A percentile compares a stretch with the other conserved stretches of the same genome.
These are phyloP conservation scores for Marsdenia floribunda DNA, from an alignment of 257 asterid genomes.

Conservation along the genomic window DNA sequence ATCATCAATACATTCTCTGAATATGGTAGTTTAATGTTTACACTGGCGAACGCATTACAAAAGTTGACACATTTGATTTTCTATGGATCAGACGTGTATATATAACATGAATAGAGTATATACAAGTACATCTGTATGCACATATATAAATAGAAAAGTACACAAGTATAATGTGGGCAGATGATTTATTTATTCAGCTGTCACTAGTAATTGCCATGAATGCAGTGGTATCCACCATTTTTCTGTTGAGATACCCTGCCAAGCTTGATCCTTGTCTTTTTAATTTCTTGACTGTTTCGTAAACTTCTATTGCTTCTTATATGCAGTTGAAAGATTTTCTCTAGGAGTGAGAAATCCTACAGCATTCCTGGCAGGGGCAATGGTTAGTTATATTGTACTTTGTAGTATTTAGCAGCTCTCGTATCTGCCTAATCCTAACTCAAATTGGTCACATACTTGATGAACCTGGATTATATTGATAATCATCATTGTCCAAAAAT, in stretches of 20 bases:
- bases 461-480: not conserved
- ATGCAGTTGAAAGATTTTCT: constrained; percentile 87
- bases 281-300: constrained; percentile 11
- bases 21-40: not conserved
- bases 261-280: not conserved
- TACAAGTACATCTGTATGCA: not conserved
- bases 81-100: not conserved
- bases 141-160: too few relatives aligned
- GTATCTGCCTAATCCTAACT: constrained; percentile 4
- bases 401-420: not conserved
- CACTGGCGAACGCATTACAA: not conserved
- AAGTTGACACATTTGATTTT: not conserved
- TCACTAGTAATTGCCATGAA: constrained; percentile 2
- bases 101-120: not conserved
- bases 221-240: not conserved
- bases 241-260: not conserved
- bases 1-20: not conserved
- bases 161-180: not conserved
- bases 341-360: constrained; percentile 89
- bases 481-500: not conserved
- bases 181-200: not conserved
- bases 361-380: constrained; percentile 84
- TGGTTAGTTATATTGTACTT: constrained; percentile 43
- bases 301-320: constrained; percentile 17
- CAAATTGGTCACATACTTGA: not conserved